Conservation (phyloP, 805 yeast genomes). For the Myxozyma udenii region DNA sequence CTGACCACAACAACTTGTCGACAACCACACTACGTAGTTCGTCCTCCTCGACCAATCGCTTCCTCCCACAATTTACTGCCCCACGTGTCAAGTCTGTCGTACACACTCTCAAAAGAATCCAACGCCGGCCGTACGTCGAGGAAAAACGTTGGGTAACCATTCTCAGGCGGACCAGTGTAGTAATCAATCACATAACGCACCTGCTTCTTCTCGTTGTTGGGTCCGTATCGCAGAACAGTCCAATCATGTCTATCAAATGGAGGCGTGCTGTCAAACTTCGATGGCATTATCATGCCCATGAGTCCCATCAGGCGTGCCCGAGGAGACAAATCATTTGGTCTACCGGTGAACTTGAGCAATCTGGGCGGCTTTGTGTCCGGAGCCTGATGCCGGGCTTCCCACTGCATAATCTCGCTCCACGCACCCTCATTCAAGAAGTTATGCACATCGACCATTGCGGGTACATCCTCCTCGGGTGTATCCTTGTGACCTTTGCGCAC, state of each 20-base stretch:
- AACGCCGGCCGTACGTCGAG: conserved; percentile 95
- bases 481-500: conserved; percentile 85
- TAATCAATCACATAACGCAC: conserved; percentile 94
- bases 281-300: conserved; percentile 70
- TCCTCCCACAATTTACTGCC: conserved; percentile 61
- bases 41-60: conserved; percentile 57
- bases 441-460: conserved; percentile 94
- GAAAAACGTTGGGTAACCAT: conserved; percentile 86
- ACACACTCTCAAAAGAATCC: conserved; percentile 60
- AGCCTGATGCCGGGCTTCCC: conserved; percentile 77
- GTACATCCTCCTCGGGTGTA: conserved; percentile 92
- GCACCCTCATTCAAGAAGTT: conserved; percentile 96
- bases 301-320: conserved; percentile 68
- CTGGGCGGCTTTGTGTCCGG: conserved; percentile 63
- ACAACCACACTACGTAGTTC: too few relatives aligned
- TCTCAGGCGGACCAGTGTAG: conserved; percentile 88
- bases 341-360: conserved; percentile 80
- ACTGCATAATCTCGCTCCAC: conserved; percentile 87
- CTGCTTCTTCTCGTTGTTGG: conserved; percentile 43
- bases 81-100: conserved; percentile 70
- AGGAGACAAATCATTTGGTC: conserved; percentile 84
- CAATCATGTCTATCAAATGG: conserved; percentile 99
- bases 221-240: conserved; percentile 72
- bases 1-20: too few relatives aligned
- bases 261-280: conserved; percentile 65